Percentiles rank a stretch among this genome's conserved stretches.
Conservation (phyloP, 345 rosid species). For the Kernera saxatilis region DNA sequence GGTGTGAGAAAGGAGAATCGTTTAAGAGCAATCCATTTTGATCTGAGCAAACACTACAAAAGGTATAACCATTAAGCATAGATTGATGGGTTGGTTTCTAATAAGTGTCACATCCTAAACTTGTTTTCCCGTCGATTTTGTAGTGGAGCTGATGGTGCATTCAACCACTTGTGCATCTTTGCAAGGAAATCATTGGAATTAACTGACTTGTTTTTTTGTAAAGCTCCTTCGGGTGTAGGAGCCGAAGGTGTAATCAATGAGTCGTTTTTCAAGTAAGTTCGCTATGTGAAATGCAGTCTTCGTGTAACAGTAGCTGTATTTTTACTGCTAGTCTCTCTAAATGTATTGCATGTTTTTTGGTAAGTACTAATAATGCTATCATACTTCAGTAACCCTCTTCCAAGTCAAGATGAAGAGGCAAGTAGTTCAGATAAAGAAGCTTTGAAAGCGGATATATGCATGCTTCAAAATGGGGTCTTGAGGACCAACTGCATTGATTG, state of each 20-base stretch:
- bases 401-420: slow-evolving; percentile 28
- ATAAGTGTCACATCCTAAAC: background rate
- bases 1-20: slow-evolving; percentile 43
- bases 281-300: background rate
- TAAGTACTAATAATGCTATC: slow-evolving; percentile 22
- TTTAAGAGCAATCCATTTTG: slow-evolving; percentile 70
- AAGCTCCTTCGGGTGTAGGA: slow-evolving; percentile 39
- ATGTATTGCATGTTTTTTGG: background rate
- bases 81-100: background rate
- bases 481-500: slow-evolving; percentile 97
- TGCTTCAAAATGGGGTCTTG: slow-evolving; percentile 68
- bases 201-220: slow-evolving; percentile 65
- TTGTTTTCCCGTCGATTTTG: background rate
- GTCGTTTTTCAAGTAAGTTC: slow-evolving; percentile 54
- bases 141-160: slow-evolving; percentile 53
- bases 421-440: slow-evolving; percentile 22
- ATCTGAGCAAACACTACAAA: slow-evolving; percentile 61
- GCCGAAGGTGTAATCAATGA: slow-evolving; percentile 33
- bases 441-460: slow-evolving; percentile 25
- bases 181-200: slow-evolving; percentile 38
- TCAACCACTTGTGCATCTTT: slow-evolving; percentile 43
- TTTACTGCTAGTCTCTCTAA: background rate
- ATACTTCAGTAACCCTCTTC: slow-evolving; percentile 40
- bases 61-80: slow-evolving; percentile 33
- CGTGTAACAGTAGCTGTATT: background rate